These are phyloP conservation scores for Hanseniaspora vineae DNA, from an alignment of 805 yeast genomes.

Conservation along the genomic window DNA sequence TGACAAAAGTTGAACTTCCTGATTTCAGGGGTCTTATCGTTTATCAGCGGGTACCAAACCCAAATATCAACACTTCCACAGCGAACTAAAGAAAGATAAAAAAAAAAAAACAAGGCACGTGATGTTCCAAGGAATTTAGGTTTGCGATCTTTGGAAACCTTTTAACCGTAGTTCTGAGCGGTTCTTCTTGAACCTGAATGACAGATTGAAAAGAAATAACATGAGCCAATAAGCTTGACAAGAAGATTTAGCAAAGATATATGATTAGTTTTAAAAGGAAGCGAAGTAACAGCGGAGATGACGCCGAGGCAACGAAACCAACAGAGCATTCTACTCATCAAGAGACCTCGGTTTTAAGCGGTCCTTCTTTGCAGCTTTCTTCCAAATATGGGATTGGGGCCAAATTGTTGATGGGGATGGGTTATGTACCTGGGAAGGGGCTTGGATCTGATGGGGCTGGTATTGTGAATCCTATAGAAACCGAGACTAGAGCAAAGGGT, in stretches of 20 bases:
- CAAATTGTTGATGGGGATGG: conserved; percentile 65
- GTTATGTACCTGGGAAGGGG: conserved; percentile 73
- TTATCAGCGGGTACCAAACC: neutral
- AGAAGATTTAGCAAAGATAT: neutral
- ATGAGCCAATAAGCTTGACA: neutral
- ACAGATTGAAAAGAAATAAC: too few species aligned
- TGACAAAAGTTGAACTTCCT: too few species aligned
- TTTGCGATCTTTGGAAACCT: too few species aligned
- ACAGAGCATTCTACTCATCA: neutral
- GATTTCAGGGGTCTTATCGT: too few species aligned
- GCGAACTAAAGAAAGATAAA: neutral
- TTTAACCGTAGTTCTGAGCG: too few species aligned
- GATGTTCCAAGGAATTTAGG: too few species aligned
- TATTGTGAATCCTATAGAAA: conserved; percentile 67
- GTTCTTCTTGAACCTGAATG: too few species aligned
- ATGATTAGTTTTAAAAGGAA: neutral
- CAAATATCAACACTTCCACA: too few species aligned
- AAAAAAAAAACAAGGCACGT: too few species aligned
- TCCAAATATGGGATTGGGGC: conserved; percentile 76
- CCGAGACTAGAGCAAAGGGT: conserved; percentile 42
- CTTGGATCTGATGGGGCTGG: conserved; percentile 63
- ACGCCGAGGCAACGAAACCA: conserved; percentile 3
- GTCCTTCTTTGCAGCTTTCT: neutral
- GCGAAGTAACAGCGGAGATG: neutral
- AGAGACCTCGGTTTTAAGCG: neutral